Evolutionary conservation across 1,284 basidiomycete species (phyloP).

Genomic region (Fistulinella staudtii): DNA sequence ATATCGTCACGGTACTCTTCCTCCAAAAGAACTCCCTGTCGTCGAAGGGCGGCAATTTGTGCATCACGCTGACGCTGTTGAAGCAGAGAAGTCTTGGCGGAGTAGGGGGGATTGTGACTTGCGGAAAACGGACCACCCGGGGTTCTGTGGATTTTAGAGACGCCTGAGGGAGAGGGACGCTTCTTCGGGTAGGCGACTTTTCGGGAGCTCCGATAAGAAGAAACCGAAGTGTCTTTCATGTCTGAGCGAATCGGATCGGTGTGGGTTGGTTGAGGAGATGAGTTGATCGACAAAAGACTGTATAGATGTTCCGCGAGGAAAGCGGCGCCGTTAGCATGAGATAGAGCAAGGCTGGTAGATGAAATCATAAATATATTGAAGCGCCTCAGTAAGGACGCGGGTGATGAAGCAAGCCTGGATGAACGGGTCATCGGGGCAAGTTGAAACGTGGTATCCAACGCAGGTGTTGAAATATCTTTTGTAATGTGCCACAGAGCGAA

Average conservation of each 20-base stretch:
- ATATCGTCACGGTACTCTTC: constrained; percentile 96
- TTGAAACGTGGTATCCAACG: constrained; percentile 16
- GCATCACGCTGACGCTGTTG: constrained; percentile 66
- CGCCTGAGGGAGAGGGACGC: constrained; percentile 73
- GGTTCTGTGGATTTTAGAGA: constrained; percentile 62
- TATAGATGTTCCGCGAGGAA: constrained; percentile 13
- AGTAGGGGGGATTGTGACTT: constrained; percentile 59
- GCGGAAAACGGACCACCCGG: constrained; percentile 43
- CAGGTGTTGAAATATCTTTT: constrained; percentile 3
- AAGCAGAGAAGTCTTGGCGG: constrained; percentile 52
- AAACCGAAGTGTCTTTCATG: constrained; percentile 72
- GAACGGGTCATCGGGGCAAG: constrained; percentile 8
- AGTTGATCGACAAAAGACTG: constrained; percentile 45
- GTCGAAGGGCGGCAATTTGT: constrained; percentile 61
- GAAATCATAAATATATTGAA: constrained; percentile 10
- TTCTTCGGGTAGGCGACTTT: constrained; percentile 72
- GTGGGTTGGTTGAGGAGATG: constrained; percentile 37
- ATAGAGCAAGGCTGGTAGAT: constrained; percentile 6
- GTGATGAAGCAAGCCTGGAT: constrained; percentile 3
- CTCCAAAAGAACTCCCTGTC: constrained; percentile 73
- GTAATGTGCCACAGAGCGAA: constrained; percentile 5
- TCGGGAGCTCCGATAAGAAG: constrained; percentile 56
- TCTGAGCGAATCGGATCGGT: constrained; percentile 29
- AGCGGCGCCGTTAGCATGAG: constrained; percentile 17
- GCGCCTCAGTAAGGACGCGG: neutral